Conservation (phyloP, 1,139 yeast species). For the Candida albicans region DNA sequence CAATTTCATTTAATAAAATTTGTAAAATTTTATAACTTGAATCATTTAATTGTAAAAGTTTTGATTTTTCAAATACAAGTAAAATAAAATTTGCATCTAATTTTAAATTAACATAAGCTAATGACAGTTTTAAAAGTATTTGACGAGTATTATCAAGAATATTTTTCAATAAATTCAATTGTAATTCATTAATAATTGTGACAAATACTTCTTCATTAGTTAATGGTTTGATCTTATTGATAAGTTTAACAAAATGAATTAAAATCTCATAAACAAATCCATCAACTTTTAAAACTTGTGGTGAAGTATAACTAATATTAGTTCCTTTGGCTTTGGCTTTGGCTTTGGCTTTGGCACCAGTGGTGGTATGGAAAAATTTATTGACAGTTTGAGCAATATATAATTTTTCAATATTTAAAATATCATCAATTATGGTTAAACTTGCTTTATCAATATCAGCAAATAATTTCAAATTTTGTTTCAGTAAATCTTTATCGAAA, state of each 20-base stretch:
- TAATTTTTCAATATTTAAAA: constrained; percentile 39
- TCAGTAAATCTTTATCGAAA: constrained; percentile 37
- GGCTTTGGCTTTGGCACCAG: constrained; percentile 1
- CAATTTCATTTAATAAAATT: constrained; percentile 32
- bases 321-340: no score
- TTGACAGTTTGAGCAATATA: constrained; percentile 32
- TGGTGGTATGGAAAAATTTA: constrained; percentile 25
- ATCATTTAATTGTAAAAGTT: constrained; percentile 37
- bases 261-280: constrained; percentile 43
- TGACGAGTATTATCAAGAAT: constrained; percentile 33
- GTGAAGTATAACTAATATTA: no score
- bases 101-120: constrained; percentile 28
- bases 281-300: constrained; percentile 29
- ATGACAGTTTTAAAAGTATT: constrained; percentile 16
- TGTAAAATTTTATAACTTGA: constrained; percentile 37
- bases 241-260: constrained; percentile 44
- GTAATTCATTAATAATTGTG: constrained; percentile 41
- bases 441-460: constrained; percentile 47
- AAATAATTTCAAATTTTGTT: constrained; percentile 43
- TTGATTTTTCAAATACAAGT: constrained; percentile 42
- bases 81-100: constrained; percentile 42
- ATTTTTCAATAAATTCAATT: constrained; percentile 35
- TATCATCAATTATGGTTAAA: constrained; percentile 44
- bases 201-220: constrained; percentile 40
- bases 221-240: constrained; percentile 43